Conservation (phyloP, 106 monocot genomes). For the Gastrodia elata region DNA sequence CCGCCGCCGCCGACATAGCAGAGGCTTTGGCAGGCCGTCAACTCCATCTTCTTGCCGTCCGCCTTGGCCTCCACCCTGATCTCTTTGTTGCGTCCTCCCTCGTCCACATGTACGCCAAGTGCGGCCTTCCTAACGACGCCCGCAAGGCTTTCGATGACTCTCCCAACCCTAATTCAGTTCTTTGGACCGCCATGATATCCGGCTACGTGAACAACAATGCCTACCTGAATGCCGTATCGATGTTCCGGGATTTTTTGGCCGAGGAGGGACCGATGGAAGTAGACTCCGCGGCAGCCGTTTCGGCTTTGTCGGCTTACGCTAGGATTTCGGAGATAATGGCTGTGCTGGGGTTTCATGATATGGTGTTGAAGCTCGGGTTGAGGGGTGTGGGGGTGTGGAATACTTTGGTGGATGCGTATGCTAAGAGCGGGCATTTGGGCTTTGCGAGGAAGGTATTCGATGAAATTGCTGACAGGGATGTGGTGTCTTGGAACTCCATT, state of each 20-base stretch:
- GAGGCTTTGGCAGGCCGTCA: constrained; percentile 37
- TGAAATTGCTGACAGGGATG: constrained; percentile 49
- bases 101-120: constrained; percentile 67
- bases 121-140: constrained; percentile 37
- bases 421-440: constrained; percentile 45
- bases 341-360: constrained; percentile 35
- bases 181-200: constrained; percentile 61
- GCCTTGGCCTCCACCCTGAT: constrained; percentile 43
- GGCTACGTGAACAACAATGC: constrained; percentile 42
- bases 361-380: constrained; percentile 47
- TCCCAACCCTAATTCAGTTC: constrained; percentile 37
- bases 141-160: constrained; percentile 60
- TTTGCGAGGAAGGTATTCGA: constrained; percentile 59
- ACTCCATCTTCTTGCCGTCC: constrained; percentile 52
- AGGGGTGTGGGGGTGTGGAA: constrained; percentile 52
- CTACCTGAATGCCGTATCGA: constrained; percentile 11
- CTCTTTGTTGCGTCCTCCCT: constrained; percentile 72
- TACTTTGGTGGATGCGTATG: constrained; percentile 74
- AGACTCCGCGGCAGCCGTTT: constrained; percentile 43
- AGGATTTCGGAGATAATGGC: constrained; percentile 24
- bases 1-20: constrained; percentile 36
- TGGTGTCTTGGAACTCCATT: constrained; percentile 81
- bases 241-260: constrained; percentile 37
- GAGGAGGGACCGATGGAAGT: constrained; percentile 14
- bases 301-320: constrained; percentile 47